Percentiles rank a stretch among this genome's conserved stretches.
phyloP scores from a whole-genome alignment of 2,329 filamentous ascomycete genomes.

The Pestalotiopsis sp. region DNA sequence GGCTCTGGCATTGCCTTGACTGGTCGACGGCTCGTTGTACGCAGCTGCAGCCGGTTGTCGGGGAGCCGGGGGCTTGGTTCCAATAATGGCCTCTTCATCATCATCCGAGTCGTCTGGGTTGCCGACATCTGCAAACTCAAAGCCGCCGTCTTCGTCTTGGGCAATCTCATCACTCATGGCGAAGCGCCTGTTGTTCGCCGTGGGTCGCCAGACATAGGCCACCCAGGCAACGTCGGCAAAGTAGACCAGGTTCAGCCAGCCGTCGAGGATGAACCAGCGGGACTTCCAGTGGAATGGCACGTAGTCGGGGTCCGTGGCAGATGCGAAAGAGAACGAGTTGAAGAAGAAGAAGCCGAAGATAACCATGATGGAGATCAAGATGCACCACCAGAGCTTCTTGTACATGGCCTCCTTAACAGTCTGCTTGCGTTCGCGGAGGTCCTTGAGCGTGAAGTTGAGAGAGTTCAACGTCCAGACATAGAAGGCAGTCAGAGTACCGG shows the following conservation, averaged over 20 bases:
- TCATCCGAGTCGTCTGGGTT: constrained; percentile 67
- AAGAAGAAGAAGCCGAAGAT: constrained; percentile 99
- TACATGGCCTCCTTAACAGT: constrained; percentile 95
- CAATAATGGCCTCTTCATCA: constrained; percentile 57
- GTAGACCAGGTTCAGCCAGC: constrained; percentile 96
- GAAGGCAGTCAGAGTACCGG: constrained; percentile 90
- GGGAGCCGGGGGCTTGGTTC: constrained; percentile 35
- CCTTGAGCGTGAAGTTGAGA: constrained; percentile 91
- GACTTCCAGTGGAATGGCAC: constrained; percentile 97
- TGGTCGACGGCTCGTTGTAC: constrained; percentile 16
- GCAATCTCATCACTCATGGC: constrained; percentile 99
- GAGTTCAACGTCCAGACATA: constrained; percentile 99
- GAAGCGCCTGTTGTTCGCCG: constrained; percentile 93
- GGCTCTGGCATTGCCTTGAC: constrained; percentile 16
- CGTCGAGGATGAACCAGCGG: constrained; percentile 94
- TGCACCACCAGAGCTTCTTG: constrained; percentile 98
- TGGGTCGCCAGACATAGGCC: constrained; percentile 95
- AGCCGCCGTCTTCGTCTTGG: constrained; percentile 93
- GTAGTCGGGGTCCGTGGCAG: constrained; percentile 81
- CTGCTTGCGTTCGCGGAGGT: constrained; percentile 92
- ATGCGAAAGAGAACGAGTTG: constrained; percentile 94
- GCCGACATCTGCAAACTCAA: constrained; percentile 92
- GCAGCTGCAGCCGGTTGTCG: constrained; percentile 16
- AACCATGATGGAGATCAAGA: constrained; percentile 86
- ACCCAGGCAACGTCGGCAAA: constrained; percentile 90